Percentiles rank a stretch among this genome's conserved stretches.
These are phyloP conservation scores for Lentinula lateritia DNA, from an alignment of 768 basidiomycete genomes.

Conservation along the genomic window DNA sequence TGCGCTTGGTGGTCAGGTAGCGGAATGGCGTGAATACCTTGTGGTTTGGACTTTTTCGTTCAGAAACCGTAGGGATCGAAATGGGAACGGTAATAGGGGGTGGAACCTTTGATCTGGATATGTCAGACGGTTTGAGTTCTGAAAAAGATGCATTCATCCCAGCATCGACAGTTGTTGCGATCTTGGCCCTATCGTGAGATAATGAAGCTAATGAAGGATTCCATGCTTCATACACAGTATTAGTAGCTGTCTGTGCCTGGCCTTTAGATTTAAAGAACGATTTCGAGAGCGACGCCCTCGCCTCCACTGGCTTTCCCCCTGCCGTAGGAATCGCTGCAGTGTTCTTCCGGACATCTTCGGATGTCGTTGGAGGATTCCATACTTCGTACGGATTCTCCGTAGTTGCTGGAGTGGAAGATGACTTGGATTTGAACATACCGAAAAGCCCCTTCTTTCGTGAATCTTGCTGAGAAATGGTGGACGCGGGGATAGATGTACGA, in stretches of 20 bases:
- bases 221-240: background rate
- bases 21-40: constrained; percentile 61
- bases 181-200: background rate
- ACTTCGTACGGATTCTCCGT: background rate
- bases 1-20: constrained; percentile 49
- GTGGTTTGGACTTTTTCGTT: constrained; percentile 33
- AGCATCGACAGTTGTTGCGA: background rate
- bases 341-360: background rate
- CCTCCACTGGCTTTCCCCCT: background rate
- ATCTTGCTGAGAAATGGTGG: constrained; percentile 31
- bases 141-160: background rate
- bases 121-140: background rate
- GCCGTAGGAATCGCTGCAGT: background rate
- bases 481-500: constrained; percentile 32
- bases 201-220: background rate
- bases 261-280: constrained; percentile 21
- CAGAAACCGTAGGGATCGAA: constrained; percentile 19
- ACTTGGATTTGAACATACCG: constrained; percentile 24
- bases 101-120: constrained; percentile 11
- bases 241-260: background rate
- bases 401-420: background rate
- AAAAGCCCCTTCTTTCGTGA: constrained; percentile 33
- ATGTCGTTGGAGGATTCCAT: background rate
- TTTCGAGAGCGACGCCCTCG: background rate
- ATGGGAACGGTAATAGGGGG: constrained; percentile 23